phyloP scores from a whole-genome alignment of 495 filamentous ascomycete genomes.

The Hypomontagnella submonticulosa region DNA sequence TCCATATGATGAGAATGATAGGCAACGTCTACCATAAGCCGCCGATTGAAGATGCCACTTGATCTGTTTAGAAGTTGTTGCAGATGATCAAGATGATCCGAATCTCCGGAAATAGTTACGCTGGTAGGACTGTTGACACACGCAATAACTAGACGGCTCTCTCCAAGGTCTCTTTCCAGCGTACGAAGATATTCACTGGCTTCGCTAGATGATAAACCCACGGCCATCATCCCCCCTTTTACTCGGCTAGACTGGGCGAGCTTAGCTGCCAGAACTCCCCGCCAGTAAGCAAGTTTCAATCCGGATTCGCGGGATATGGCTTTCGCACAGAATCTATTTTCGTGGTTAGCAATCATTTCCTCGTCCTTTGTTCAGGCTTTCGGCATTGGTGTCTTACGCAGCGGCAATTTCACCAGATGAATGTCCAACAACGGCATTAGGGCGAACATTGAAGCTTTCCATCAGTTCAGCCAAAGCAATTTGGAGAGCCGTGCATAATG shows the following conservation, averaged over 20 bases:
- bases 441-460: slow-evolving; percentile 55
- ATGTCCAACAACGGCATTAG: slow-evolving; percentile 63
- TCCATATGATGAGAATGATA: slow-evolving; percentile 69
- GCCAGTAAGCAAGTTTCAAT: slow-evolving; percentile 8
- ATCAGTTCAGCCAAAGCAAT: slow-evolving; percentile 63
- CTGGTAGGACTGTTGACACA: slow-evolving; percentile 60
- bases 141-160: slow-evolving; percentile 42
- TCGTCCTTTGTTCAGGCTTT: no score
- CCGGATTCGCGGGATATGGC: not conserved
- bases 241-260: no score
- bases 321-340: not conserved
- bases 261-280: not conserved
- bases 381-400: slow-evolving; percentile 17
- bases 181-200: slow-evolving; percentile 41
- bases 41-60: slow-evolving; percentile 52
- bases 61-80: slow-evolving; percentile 51
- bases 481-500: slow-evolving; percentile 58
- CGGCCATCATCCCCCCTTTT: no score
- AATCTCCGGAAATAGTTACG: slow-evolving; percentile 55
- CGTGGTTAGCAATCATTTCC: no score
- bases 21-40: slow-evolving; percentile 54
- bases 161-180: slow-evolving; percentile 46
- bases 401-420: slow-evolving; percentile 68
- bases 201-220: slow-evolving; percentile 22
- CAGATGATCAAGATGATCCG: not conserved